Conservation (phyloP, 495 filamentous ascomycete genomes). For the Xylaria castorea region DNA sequence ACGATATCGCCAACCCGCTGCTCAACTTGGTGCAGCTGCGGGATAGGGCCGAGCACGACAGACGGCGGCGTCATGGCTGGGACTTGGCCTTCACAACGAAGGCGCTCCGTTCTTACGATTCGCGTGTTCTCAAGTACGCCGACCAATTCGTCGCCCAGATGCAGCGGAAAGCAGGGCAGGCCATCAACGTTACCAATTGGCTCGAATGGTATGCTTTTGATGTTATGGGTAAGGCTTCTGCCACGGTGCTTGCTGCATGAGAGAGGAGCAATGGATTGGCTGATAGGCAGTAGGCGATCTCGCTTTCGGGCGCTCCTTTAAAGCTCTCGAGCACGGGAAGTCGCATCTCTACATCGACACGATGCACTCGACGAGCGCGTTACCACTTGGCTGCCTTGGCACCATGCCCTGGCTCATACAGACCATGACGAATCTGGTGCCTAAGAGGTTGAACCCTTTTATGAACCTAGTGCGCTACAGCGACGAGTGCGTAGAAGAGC, state of each 20-base stretch:
- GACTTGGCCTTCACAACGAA: conserved; percentile 26
- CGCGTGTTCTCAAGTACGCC: conserved; percentile 26
- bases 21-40: conserved; percentile 27
- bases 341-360: conserved; percentile 26
- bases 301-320: conserved; percentile 27
- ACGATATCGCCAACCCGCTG: conserved; percentile 27
- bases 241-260: background rate
- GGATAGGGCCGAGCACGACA: conserved; percentile 22
- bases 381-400: conserved; percentile 25
- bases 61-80: conserved; percentile 25
- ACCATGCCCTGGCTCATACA: conserved; percentile 25
- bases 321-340: conserved; percentile 17
- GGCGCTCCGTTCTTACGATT: conserved; percentile 23
- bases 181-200: conserved; percentile 53
- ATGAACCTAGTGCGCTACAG: conserved; percentile 26
- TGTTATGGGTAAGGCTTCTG: conserved; percentile 46
- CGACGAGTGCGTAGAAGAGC: conserved; percentile 41
- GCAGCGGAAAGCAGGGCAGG: conserved; percentile 23
- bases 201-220: conserved; percentile 57
- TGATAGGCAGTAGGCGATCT: conserved; percentile 20
- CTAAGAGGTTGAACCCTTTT: conserved; percentile 21
- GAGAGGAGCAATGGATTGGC: conserved; percentile 41
- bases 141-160: conserved; percentile 26
- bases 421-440: conserved; percentile 20
- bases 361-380: conserved; percentile 24